phyloP scores from a whole-genome alignment of 306 rosid genomes.

The Boehmeria nivea region DNA sequence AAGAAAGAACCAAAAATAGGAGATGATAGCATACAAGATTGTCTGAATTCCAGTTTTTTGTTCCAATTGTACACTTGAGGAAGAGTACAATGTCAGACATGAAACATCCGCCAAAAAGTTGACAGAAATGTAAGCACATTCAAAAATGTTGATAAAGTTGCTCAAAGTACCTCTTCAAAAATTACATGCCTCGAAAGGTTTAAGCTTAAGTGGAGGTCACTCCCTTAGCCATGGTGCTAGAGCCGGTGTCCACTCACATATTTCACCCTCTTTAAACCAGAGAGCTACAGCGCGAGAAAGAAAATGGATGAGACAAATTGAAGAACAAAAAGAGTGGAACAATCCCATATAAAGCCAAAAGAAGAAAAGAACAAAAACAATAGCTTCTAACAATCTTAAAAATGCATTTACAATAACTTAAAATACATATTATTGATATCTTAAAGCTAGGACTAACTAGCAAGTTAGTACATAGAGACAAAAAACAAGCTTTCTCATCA shows the following conservation, averaged over 20 bases:
- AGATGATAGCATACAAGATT: not conserved
- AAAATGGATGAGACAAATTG: too few relatives aligned
- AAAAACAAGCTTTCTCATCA: not conserved
- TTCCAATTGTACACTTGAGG: constrained; percentile 14
- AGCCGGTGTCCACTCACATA: constrained; percentile 65
- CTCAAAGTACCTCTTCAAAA: constrained; percentile 22
- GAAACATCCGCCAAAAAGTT: not conserved
- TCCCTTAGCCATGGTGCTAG: constrained; percentile 79
- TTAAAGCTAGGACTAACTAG: not conserved
- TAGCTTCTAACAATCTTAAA: too few relatives aligned
- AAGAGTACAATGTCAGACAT: constrained; percentile 2
- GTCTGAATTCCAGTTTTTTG: not conserved
- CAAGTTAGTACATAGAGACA: not conserved
- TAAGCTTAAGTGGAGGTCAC: constrained; percentile 30
- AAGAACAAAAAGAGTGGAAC: not conserved
- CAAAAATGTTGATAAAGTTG: not conserved
- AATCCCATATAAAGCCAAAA: not conserved
- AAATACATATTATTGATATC: not conserved
- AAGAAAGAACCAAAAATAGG: not conserved
- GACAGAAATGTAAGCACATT: not conserved
- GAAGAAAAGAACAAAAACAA: not conserved
- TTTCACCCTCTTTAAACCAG: constrained; percentile 93
- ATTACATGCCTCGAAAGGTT: constrained; percentile 10
- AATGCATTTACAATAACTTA: too few relatives aligned
- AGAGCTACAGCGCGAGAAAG: constrained; percentile 45